Evolutionary conservation across 371 early-diverging fungal species (phyloP).

Genomic region (Capillidium rhysosporum): DNA sequence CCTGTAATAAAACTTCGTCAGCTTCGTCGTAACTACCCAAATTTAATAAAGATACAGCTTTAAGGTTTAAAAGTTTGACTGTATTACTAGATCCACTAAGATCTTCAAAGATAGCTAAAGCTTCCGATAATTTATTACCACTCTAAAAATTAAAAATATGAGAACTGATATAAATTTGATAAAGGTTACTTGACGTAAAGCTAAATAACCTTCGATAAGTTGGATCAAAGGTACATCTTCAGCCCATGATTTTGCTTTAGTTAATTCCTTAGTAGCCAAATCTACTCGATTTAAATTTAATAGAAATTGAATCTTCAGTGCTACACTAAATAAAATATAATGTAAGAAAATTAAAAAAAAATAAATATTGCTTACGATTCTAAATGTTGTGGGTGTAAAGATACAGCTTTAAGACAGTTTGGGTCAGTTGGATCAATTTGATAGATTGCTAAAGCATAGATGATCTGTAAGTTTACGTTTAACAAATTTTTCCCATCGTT

Average conservation of each 20-base stretch:
- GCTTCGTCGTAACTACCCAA: slow-evolving; percentile 73
- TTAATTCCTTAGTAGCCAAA: slow-evolving; percentile 64
- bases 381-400: slow-evolving; percentile 1
- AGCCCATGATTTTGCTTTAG: slow-evolving; percentile 53
- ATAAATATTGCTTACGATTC: slow-evolving; percentile 3
- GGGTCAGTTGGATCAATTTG: not conserved
- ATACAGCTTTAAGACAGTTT: slow-evolving; percentile 1
- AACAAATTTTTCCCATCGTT: slow-evolving; percentile 3
- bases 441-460: not conserved
- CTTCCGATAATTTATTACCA: slow-evolving; percentile 65
- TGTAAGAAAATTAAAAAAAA: not conserved
- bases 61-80: slow-evolving; percentile 51
- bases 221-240: slow-evolving; percentile 84
- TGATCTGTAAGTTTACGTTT: slow-evolving; percentile 1
- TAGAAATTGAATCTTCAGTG: slow-evolving; percentile 57
- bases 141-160: slow-evolving; percentile 22
- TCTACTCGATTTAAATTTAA: slow-evolving; percentile 65
- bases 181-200: slow-evolving; percentile 31
- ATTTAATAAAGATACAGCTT: slow-evolving; percentile 71
- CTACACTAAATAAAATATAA: slow-evolving; percentile 23
- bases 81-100: slow-evolving; percentile 64
- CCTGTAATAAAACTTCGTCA: slow-evolving; percentile 56
- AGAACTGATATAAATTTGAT: not conserved
- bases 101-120: slow-evolving; percentile 86
- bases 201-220: slow-evolving; percentile 81